phyloP scores from a whole-genome alignment of 1,284 basidiomycete species.

The Schizophyllum commune region DNA sequence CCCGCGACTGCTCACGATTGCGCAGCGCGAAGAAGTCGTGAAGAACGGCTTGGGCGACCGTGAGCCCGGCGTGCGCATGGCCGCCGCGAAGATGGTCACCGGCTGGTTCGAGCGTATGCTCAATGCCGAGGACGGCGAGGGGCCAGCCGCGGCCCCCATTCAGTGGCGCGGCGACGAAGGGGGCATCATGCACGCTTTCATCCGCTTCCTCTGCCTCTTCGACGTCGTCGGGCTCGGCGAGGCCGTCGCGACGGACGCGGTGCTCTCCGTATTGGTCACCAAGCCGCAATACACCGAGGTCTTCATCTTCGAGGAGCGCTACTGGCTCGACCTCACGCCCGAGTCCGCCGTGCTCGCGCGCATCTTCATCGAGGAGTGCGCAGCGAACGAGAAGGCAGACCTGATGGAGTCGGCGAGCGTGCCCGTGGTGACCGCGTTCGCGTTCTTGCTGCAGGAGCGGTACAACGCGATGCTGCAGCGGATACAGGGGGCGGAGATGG shows the following conservation, averaged over 20 bases:
- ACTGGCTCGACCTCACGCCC: conserved; percentile 73
- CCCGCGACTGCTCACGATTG: conserved; percentile 58
- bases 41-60: conserved; percentile 84
- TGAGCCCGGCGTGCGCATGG: conserved; percentile 68
- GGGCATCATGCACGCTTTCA: conserved; percentile 35
- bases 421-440: conserved; percentile 86
- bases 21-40: conserved; percentile 72
- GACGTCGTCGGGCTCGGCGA: conserved; percentile 41
- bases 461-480: conserved; percentile 61
- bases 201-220: conserved; percentile 35
- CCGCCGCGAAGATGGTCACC: conserved; percentile 66
- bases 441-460: conserved; percentile 76
- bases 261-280: conserved; percentile 34
- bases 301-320: conserved; percentile 70
- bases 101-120: conserved; percentile 51
- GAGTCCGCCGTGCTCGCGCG: conserved; percentile 82
- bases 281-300: conserved; percentile 40
- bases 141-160: conserved; percentile 1
- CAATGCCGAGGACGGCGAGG: conserved; percentile 16
- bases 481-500: conserved; percentile 30
- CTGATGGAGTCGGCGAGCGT: conserved; percentile 66
- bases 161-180: conserved; percentile 41
- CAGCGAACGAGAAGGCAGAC: conserved; percentile 54
- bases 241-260: conserved; percentile 36
- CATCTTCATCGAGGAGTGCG: conserved; percentile 79